Conservation (phyloP, 2,329 filamentous ascomycete species). For the Thermoascus crustaceus region DNA sequence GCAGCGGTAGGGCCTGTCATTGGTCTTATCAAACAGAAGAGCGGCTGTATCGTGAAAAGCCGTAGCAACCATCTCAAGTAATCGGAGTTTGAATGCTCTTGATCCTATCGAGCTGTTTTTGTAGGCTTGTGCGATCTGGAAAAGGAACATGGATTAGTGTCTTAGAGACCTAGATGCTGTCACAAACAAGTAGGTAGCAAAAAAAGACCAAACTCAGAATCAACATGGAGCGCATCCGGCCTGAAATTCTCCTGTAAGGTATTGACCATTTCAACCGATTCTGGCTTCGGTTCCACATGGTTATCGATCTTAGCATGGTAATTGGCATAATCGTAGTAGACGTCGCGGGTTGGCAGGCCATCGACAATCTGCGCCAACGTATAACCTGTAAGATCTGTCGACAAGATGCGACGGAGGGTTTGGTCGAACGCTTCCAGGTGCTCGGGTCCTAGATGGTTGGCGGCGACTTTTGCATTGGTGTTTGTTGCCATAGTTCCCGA, state of each 20-base stretch:
- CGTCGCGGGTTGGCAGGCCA: slow-evolving; percentile 8
- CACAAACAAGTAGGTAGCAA: too few relatives aligned
- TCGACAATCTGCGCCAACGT: slow-evolving; percentile 8
- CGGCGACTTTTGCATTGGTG: neutral
- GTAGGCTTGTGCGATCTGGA: slow-evolving; percentile 1
- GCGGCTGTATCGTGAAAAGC: slow-evolving; percentile 3
- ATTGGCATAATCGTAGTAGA: neutral
- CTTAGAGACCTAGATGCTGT: too few relatives aligned
- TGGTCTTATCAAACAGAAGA: neutral
- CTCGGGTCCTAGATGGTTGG: slow-evolving; percentile 3
- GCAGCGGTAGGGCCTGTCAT: neutral
- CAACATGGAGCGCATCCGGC: neutral
- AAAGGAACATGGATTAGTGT: neutral
- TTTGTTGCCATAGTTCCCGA: neutral
- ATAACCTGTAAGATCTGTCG: slow-evolving; percentile 3
- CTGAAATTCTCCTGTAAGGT: neutral
- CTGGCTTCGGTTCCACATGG: neutral
- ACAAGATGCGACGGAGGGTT: slow-evolving; percentile 3
- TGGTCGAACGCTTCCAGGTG: slow-evolving; percentile 3
- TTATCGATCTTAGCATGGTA: neutral
- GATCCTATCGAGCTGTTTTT: neutral
- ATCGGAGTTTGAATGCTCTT: neutral
- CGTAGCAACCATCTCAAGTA: neutral
- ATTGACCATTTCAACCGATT: neutral
- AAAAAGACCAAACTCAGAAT: neutral